Evolutionary conservation across 352 stramenopile genomes (phyloP), one percentile per base, ranked within the genome.

Genomic region (Saprolegnia parasitica): DNA sequence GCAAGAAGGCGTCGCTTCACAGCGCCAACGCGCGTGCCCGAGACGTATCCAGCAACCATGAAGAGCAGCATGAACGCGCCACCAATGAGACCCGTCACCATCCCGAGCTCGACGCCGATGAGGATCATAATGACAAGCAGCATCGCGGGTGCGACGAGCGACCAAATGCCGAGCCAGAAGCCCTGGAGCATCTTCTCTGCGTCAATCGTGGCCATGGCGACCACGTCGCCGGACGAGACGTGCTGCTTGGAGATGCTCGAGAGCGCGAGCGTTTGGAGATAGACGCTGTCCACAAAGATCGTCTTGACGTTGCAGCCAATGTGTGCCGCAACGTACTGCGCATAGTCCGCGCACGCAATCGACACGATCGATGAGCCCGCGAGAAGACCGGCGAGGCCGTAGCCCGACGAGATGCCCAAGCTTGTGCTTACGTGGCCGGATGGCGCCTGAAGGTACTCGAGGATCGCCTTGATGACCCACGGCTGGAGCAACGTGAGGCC

Each of bases 231-330:
- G 11, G 72, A 77, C 42, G 78, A 84, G 70, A 84, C 78, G 4
- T 77, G 76, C 8, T 73, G 79, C n/a, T 80, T 73, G 26, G 79
- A 80, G 4, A 67, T 80, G 2, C 74, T 72, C 1, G 74, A 80
- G 18, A 89, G 71, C 1, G 66, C 50, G 4, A 89, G 57, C 15
- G 81, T 76, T 61, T 89, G 86, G 26, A 78, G 76, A 65, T 76
- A 89, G 5, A 86, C 80, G 39, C 73, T 78, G 71, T 87, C 82
- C 56, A 89, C 75, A 11, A 82, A 75, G 11, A 87, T 74, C 68
- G 81, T 80, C 4, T 80, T 79, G 2, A 73, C 76, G 47, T 84
- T 88, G 56, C 71, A 81, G 0, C 78, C 80, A 0, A 71, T 74
- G 24, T 79, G 72, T 0, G 74, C 68, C 0, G 73, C 79, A 21